Evolutionary conservation across 345 rosid species (phyloP).

Genomic region (Nephelium lappaceum): DNA sequence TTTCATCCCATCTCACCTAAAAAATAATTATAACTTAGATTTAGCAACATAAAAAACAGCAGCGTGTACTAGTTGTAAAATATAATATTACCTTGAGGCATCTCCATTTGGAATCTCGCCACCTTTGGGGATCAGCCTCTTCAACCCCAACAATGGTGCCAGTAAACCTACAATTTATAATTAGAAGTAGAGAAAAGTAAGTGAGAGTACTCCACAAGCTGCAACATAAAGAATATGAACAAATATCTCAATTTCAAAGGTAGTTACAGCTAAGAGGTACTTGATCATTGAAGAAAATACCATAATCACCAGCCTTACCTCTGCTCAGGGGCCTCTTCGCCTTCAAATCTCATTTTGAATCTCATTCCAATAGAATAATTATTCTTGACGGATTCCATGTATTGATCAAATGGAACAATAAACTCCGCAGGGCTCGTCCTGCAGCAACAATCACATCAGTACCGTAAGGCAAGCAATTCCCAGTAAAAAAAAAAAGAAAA

Average conservation of each 20-base stretch:
- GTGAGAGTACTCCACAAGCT: background rate
- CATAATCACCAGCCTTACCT: conserved; percentile 39
- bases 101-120: conserved; percentile 83
- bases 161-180: conserved; percentile 52
- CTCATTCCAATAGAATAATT: conserved; percentile 82
- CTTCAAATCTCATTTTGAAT: conserved; percentile 91
- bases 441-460: conserved; percentile 21
- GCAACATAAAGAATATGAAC: background rate
- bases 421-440: conserved; percentile 91
- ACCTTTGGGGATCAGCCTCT: conserved; percentile 58
- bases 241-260: background rate
- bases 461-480: background rate
- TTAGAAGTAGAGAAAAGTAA: background rate
- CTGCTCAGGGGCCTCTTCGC: conserved; percentile 90
- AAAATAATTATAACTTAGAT: conserved; percentile 12
- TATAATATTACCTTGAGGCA: conserved; percentile 61
- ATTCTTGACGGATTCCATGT: conserved; percentile 67
- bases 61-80: background rate
- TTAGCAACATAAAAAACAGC: conserved; percentile 11
- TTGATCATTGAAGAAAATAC: background rate
- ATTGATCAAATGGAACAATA: conserved; percentile 78
- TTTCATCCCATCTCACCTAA: conserved; percentile 92
- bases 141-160: conserved; percentile 83
- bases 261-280: background rate
- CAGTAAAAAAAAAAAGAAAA: background rate